Conservation (phyloP, 768 basidiomycete species). For the Pholiota microspora region DNA sequence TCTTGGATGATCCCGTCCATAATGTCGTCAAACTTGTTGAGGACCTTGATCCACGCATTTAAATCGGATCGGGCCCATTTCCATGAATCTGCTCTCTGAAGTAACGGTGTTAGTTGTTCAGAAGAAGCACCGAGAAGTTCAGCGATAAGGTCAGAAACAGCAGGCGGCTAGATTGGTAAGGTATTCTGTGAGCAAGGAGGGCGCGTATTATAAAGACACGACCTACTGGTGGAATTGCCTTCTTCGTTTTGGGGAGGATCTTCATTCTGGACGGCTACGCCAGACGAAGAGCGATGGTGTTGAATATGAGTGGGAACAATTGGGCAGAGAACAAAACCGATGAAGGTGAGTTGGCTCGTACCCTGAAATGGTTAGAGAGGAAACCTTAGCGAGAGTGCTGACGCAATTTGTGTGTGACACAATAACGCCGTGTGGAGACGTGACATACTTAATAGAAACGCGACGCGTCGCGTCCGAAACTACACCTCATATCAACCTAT, state of each 20-base stretch:
- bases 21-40: constrained; percentile 93
- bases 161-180: constrained; percentile 57
- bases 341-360: constrained; percentile 3
- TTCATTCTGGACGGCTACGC: constrained; percentile 72
- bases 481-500: neutral
- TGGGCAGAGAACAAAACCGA: constrained; percentile 1
- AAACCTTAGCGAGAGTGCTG: constrained; percentile 24
- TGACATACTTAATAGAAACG: constrained; percentile 15
- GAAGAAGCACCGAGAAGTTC: constrained; percentile 64
- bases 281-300: constrained; percentile 27
- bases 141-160: constrained; percentile 77
- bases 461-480: constrained; percentile 4
- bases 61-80: constrained; percentile 95
- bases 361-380: constrained; percentile 1
- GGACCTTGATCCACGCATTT: constrained; percentile 92
- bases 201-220: constrained; percentile 15
- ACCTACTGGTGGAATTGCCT: constrained; percentile 73
- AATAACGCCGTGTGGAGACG: constrained; percentile 12
- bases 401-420: constrained; percentile 27
- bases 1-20: constrained; percentile 79
- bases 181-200: constrained; percentile 16
- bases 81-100: constrained; percentile 78
- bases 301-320: neutral
- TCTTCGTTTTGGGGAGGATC: constrained; percentile 85
- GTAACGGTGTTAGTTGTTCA: constrained; percentile 66